Evolutionary conservation across 495 filamentous ascomycete species (phyloP).

Genomic region (Lasiosphaeria miniovina): DNA sequence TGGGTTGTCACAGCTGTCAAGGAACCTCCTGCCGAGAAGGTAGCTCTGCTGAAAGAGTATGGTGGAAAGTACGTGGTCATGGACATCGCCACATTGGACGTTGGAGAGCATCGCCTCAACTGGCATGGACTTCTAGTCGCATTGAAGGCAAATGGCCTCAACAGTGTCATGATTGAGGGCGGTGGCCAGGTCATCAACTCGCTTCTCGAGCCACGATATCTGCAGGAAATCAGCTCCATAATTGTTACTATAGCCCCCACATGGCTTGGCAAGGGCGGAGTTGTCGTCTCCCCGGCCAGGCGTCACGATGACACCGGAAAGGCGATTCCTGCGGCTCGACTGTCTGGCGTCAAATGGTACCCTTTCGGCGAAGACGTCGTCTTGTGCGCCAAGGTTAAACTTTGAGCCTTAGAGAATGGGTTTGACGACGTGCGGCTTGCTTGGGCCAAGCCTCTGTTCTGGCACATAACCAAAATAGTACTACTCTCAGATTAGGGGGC

Average conservation of each 20-base stretch:
- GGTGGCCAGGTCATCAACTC: slow-evolving; percentile 52
- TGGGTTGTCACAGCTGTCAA: slow-evolving; percentile 56
- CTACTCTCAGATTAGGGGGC: too few species aligned
- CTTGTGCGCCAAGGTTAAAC: neutral
- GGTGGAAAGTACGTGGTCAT: slow-evolving; percentile 5
- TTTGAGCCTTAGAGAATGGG: too few species aligned
- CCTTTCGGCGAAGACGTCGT: neutral
- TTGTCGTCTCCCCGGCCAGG: slow-evolving; percentile 58
- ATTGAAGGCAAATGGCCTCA: slow-evolving; percentile 57
- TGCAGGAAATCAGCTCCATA: slow-evolving; percentile 62
- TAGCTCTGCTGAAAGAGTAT: neutral
- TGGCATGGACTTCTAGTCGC: slow-evolving; percentile 63
- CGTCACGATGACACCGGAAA: neutral
- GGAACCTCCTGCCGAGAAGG: slow-evolving; percentile 19
- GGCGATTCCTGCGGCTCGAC: neutral
- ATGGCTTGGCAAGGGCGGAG: slow-evolving; percentile 78
- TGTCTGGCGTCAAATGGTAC: neutral
- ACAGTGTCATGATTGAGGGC: slow-evolving; percentile 80
- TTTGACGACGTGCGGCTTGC: too few species aligned
- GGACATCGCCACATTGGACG: neutral
- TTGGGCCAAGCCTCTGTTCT: too few species aligned
- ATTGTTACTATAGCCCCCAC: slow-evolving; percentile 81
- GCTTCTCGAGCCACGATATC: slow-evolving; percentile 51
- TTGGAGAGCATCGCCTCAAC: slow-evolving; percentile 30
- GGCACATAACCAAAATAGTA: too few species aligned